Base-by-base conservation (phyloP, 257 asterid genomes). In the Scutellaria galericulata region DNA sequence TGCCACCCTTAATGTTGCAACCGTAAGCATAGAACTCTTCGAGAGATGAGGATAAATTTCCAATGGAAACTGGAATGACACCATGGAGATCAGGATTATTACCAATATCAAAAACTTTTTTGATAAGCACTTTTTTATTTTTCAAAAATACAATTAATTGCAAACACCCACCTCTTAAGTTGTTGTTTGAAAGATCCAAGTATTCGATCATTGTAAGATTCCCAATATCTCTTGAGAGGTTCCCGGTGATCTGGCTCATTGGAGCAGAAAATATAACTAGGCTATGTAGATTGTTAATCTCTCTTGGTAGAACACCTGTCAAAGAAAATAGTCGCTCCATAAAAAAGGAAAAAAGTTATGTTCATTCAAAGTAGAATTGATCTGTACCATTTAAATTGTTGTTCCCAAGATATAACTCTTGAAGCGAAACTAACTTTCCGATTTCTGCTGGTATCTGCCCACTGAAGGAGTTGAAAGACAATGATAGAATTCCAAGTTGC, bases 261-360 rank as follows among this genome's bases (percentile, higher is more conserved):
- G 59, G 52, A 5, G 18, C 8, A 7, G 1, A 41, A 54, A 70
- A 37, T 5, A 0, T 7, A 40, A 63, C 18, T 48, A 77, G 6
- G 69, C 18, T 66, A 1, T 56, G 57, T 31, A 77, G 76, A 15
- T 40, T 27, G 54, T 60, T 60, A 40, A 77, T 54, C 70, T 47
- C 79, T 9, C 11, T 9, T 0, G 83, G 83, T 18, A 73, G 47
- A 7, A 13, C 8, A 42, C 75, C 75, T 72, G 51, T 52, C 15
- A 40, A 55, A 22, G 14, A 15, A 12, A 51, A n/a, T n/a, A 5
- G 0, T 2, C 7, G 20, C 4, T 7, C 18, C 1, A 59, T 12
- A 7, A 39, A 3, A 59, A 12, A 1, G 12, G 41, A 15, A 7
- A 39, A 8, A 9, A 18, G 9, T 11, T 3, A 7, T 12, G 62